Percentiles rank a stretch among this genome's conserved stretches.
phyloP scores from a whole-genome alignment of 1,284 basidiomycete species.

The Tilletia caries region DNA sequence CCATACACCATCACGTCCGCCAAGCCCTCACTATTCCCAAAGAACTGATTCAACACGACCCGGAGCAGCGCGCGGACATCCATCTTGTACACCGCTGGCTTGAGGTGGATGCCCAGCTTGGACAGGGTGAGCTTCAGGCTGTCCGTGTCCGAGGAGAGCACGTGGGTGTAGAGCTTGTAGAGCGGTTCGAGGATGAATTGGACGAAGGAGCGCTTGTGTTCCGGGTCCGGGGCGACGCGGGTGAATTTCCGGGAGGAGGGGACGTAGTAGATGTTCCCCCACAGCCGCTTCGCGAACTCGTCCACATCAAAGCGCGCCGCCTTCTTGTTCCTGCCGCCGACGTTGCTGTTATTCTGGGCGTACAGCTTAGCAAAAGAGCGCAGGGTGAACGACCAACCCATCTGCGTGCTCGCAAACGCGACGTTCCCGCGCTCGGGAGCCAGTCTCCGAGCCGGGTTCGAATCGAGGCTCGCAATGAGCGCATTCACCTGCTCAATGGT shows the following conservation, averaged over 20 bases:
- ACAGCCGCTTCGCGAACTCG: constrained; percentile 75
- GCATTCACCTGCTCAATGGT: constrained; percentile 98
- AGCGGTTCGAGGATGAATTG: constrained; percentile 94
- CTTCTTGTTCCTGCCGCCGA: no score
- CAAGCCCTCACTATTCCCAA: constrained; percentile 76
- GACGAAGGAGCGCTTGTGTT: constrained; percentile 81
- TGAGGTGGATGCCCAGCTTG: constrained; percentile 77
- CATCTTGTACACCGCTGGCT: constrained; percentile 94
- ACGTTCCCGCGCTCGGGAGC: constrained; percentile 96
- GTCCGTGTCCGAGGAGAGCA: constrained; percentile 85
- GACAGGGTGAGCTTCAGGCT: constrained; percentile 76
- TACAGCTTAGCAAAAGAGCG: constrained; percentile 94
- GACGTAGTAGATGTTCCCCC: constrained; percentile 98
- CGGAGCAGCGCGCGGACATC: constrained; percentile 92
- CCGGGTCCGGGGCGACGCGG: constrained; percentile 75
- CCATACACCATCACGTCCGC: constrained; percentile 87
- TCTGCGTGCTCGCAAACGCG: constrained; percentile 92
- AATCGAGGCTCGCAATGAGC: constrained; percentile 70
- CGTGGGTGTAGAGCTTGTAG: constrained; percentile 93
- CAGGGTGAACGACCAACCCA: constrained; percentile 96
- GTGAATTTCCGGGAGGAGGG: constrained; percentile 77
- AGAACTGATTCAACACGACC: constrained; percentile 90
- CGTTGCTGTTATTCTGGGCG: constrained; percentile 73
- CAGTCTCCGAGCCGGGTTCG: constrained; percentile 77
- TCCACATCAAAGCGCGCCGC: constrained; percentile 58